Conservation (phyloP, 2,329 filamentous ascomycete species). For the Coniella vitis region DNA sequence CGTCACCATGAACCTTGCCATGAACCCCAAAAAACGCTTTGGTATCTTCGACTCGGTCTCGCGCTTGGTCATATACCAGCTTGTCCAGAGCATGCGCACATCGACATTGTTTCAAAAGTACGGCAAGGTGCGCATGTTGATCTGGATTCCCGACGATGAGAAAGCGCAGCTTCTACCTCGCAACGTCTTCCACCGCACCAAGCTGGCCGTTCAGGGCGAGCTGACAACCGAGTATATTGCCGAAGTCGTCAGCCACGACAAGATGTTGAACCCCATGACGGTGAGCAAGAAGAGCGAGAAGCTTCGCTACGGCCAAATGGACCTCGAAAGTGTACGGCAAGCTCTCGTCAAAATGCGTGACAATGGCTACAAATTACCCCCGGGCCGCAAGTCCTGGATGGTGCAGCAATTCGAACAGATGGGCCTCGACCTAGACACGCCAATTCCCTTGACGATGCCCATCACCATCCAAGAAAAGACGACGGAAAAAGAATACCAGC, state of each 20-base stretch:
- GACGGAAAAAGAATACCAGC: slow-evolving; percentile 29
- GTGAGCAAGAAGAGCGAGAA: slow-evolving; percentile 17
- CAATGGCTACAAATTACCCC: slow-evolving; percentile 35
- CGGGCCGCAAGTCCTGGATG: slow-evolving; percentile 33
- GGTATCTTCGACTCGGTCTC: slow-evolving; percentile 49
- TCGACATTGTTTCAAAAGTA: slow-evolving; percentile 63
- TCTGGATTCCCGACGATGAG: slow-evolving; percentile 62
- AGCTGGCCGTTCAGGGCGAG: slow-evolving; percentile 53
- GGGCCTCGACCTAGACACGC: slow-evolving; percentile 14
- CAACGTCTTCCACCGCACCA: slow-evolving; percentile 46
- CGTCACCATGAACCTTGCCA: slow-evolving; percentile 60
- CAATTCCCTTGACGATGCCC: slow-evolving; percentile 17
- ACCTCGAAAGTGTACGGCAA: slow-evolving; percentile 36
- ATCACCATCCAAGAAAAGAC: slow-evolving; percentile 22
- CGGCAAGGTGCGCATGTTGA: slow-evolving; percentile 71
- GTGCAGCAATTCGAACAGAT: slow-evolving; percentile 21
- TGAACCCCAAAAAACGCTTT: slow-evolving; percentile 43
- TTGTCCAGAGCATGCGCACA: slow-evolving; percentile 51
- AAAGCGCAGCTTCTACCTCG: slow-evolving; percentile 55
- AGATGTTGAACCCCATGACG: slow-evolving; percentile 9
- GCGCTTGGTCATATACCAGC: slow-evolving; percentile 53
- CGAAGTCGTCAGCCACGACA: slow-evolving; percentile 46
- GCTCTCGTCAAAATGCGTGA: slow-evolving; percentile 41
- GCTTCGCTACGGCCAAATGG: slow-evolving; percentile 39
- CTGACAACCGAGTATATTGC: slow-evolving; percentile 51